Base-by-base conservation (phyloP, 2,329 filamentous ascomycete genomes). In the Sporothrix curviconia region DNA sequence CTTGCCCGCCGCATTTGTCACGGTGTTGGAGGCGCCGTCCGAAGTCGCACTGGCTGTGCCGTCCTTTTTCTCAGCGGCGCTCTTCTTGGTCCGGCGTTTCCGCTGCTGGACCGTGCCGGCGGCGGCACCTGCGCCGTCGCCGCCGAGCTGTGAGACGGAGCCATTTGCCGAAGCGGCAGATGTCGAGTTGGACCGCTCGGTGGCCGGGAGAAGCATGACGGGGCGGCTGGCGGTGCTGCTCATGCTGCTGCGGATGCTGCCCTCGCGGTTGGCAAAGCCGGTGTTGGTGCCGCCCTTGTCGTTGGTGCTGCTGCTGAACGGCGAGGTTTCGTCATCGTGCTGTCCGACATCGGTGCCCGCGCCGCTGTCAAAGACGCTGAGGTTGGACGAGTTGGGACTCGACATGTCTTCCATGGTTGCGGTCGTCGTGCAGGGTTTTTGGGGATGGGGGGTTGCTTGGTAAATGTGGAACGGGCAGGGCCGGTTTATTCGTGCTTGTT, bases 1-100 rank as follows among this genome's bases (percentile, higher is more conserved):
- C 68, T 83, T 84, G 59, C 72, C 68, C 9, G 68, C 62, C 36
- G 68, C 70, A 61, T 67, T 71, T 58, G 68, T 64, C 28, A 71
- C 69, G 11, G 68, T 52, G 43, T 36, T 54, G n/a, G 59, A 46
- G 8, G 59, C 47, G 44, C 54, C 54, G 36, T 63, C 59, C 1
- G 57, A 61, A 11, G 59, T 30, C 4, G 50, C 28, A 55, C 40
- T 46, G 56, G 30, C 39, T 40, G 34, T 19, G 46, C 51, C 28
- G 53, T 62, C 58, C 22, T 56, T 59, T 22, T 59, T 63, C 17
- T 61, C 59, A 36, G 54, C 57, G 9, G 58, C 55, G 17, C n/a
- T 57, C 54, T 60, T 62, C 43, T 62, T 62, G 7, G 56, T 36
- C 8, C 60, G 39, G 4, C 61, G 58, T 22, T 61, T 61, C 7